Evolutionary conservation across 2,329 filamentous ascomycete species (phyloP).

Genomic region (Fusarium tupiense): DNA sequence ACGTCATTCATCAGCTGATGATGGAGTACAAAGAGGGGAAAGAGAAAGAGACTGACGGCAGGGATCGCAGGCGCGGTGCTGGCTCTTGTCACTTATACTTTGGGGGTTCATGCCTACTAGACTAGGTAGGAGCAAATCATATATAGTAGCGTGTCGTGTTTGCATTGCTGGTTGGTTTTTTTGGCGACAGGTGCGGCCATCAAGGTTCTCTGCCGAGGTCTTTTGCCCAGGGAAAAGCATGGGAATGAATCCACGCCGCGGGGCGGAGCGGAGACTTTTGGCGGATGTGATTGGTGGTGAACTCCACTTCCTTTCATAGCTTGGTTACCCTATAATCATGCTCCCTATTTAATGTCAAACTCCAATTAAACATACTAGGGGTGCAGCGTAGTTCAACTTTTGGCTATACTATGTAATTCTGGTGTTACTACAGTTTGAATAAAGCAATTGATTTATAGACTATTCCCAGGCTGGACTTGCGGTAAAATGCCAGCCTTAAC

Average conservation of each 20-base stretch:
- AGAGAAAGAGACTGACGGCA: neutral
- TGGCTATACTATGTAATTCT: too few species aligned
- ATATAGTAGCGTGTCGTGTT: neutral
- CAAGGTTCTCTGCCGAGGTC: constrained; percentile 20
- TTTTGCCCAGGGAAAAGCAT: neutral
- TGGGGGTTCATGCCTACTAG: constrained; percentile 15
- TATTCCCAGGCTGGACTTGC: neutral
- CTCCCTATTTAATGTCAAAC: neutral
- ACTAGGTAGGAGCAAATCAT: neutral
- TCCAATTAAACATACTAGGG: too few species aligned
- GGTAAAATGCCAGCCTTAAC: neutral
- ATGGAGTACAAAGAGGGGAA: neutral
- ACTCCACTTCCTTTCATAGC: neutral
- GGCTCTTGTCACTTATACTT: constrained; percentile 27
- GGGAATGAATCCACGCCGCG: neutral
- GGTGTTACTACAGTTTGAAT: accelerated
- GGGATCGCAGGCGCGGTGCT: constrained; percentile 30
- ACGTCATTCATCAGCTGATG: constrained; percentile 11
- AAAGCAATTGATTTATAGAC: neutral
- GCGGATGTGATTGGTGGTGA: neutral
- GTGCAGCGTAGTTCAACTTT: accelerated
- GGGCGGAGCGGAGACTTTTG: constrained; percentile 7
- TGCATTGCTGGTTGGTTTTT: neutral
- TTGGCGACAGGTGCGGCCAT: constrained; percentile 15
- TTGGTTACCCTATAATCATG: neutral